Base-by-base conservation (phyloP, 305 asterid species). In the Rubia occidens region DNA sequence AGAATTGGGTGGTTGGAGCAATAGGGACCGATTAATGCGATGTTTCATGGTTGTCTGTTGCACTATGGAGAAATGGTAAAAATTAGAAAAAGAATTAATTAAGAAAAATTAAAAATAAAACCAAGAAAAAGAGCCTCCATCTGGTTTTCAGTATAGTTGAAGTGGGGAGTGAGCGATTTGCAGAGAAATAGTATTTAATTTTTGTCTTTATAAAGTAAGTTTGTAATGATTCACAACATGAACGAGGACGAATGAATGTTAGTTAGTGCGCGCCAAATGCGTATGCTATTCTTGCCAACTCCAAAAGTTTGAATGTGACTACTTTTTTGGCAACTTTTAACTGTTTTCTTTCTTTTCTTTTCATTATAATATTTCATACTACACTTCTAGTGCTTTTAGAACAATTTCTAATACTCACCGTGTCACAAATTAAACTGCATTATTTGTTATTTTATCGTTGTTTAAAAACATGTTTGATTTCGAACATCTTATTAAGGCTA, bases 31-130 rank as follows among this genome's bases (percentile, higher is more conserved):
- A 47, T 21, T 24, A 65, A 18, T 69, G 85, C 87, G 87, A 84
- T 72, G 71, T 66, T 82, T 78, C 82, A 81, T 84, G 86, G 83
- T 68, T 72, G 80, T 79, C 90, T 51, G n/a, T 17, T 51, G 21
- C 56, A 51, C 56, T 51, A 62, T 71, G 72, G 55, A 64, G 47
- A 64, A 45, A 47, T 45, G 68, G 15, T 14, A 4, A 51, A 14
- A 32, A 32, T 32, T 32, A 32, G 4, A 32, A 32, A 32, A 32
- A 32, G 35, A 32, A 32, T 32, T 9, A 8, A 9, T 44, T 44
- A 51, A 15, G n/a, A 51, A 15, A 51, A 51, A 1, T 4, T 47
- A 0, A 51, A 51, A 51, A 51, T 4, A 62, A 37, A 35, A 35
- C 18, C 60, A 26, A 35, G 0, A 51, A 32, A 26, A 5, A 15